Evolutionary conservation across 148 eudicot genomes (phyloP).

Genomic region (Chenopodium quinoa): DNA sequence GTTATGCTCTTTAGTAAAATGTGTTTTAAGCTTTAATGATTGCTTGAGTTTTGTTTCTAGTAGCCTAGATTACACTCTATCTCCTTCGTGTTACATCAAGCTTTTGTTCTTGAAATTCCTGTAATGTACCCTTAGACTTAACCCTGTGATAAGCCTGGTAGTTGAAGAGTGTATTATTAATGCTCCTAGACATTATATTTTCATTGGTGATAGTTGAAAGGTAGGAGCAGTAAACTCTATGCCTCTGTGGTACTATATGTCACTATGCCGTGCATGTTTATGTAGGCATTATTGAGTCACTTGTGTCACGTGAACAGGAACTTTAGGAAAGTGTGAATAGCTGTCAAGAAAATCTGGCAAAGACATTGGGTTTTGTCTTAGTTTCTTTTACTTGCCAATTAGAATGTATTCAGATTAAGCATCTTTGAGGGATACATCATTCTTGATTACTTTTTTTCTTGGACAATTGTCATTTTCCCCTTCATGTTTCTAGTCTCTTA

Average conservation of each 20-base stretch:
- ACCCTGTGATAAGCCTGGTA: background rate
- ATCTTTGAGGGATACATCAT: background rate
- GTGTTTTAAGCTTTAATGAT: background rate
- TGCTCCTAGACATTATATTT: background rate
- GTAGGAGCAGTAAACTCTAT: background rate
- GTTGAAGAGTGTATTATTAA: background rate
- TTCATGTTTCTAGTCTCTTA: background rate
- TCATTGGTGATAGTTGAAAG: background rate
- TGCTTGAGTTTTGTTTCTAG: background rate
- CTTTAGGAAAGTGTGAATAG: background rate
- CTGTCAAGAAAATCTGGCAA: background rate
- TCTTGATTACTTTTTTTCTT: background rate
- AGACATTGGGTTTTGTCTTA: background rate
- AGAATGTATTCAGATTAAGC: background rate
- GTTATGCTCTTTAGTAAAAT: background rate
- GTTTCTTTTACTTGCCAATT: background rate
- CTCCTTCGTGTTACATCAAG: background rate
- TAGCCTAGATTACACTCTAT: background rate
- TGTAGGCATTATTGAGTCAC: background rate
- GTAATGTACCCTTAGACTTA: background rate
- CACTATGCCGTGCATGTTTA: conserved; percentile 9
- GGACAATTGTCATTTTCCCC: background rate
- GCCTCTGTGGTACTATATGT: background rate
- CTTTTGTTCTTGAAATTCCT: background rate
- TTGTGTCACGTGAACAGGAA: background rate